Conservation (phyloP, 495 filamentous ascomycete species). For the Hypoxylon intermedium region DNA sequence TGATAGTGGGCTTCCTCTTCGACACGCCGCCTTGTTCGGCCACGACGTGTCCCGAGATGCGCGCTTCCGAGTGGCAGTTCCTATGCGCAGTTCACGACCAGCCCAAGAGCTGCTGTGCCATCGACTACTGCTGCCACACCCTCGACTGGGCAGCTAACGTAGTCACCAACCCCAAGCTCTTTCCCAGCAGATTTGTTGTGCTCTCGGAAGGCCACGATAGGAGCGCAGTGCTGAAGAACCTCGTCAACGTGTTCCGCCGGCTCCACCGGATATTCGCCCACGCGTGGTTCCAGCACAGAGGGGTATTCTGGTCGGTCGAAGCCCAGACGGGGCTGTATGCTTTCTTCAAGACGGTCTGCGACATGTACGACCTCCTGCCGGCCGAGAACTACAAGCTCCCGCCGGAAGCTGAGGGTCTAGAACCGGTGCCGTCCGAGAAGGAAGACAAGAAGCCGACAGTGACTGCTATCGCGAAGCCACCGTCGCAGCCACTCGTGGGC, state of each 20-base stretch:
- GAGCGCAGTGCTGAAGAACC: slow-evolving; percentile 74
- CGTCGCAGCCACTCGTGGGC: slow-evolving; percentile 45
- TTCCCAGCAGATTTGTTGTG: slow-evolving; percentile 84
- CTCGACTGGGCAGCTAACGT: slow-evolving; percentile 95
- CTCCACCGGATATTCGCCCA: slow-evolving; percentile 97
- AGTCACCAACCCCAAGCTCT: slow-evolving; percentile 87
- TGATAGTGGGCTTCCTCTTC: slow-evolving; percentile 90
- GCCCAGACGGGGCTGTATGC: slow-evolving; percentile 84
- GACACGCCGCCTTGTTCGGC: slow-evolving; percentile 87
- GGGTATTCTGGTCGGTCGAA: slow-evolving; percentile 97
- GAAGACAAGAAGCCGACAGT: slow-evolving; percentile 45
- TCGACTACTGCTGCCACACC: slow-evolving; percentile 98
- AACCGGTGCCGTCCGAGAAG: slow-evolving; percentile 41
- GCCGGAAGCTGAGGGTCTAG: slow-evolving; percentile 84
- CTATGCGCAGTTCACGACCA: slow-evolving; percentile 96
- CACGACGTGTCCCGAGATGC: slow-evolving; percentile 94
- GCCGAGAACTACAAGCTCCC: slow-evolving; percentile 96
- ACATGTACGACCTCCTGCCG: slow-evolving; percentile 84
- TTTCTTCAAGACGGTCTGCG: slow-evolving; percentile 96
- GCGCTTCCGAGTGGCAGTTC: slow-evolving; percentile 98
- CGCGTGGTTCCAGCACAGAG: slow-evolving; percentile 96
- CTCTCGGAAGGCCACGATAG: slow-evolving; percentile 64
- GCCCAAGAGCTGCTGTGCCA: slow-evolving; percentile 93
- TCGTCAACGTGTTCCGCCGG: slow-evolving; percentile 92
- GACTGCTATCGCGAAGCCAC: slow-evolving; percentile 57